Evolutionary conservation across 306 rosid species (phyloP).

Genomic region (Casuarina cunninghamiana): DNA sequence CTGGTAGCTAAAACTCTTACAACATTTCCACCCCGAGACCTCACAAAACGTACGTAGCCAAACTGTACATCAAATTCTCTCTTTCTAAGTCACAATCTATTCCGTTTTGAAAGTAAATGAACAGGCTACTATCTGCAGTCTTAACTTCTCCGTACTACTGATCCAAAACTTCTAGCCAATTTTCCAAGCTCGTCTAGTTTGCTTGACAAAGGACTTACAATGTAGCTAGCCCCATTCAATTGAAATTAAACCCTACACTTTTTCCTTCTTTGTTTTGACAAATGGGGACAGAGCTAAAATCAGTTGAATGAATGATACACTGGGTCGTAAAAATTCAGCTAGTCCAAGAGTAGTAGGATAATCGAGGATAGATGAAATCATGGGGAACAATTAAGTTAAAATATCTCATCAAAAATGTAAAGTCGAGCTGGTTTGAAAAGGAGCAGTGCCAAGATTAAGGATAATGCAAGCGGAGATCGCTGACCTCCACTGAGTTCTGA

Average conservation of each 20-base stretch:
- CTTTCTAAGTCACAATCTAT: neutral
- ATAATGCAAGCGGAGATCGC: constrained; percentile 94
- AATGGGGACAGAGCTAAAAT: neutral
- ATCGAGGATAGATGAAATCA: neutral
- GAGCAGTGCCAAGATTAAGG: constrained; percentile 88
- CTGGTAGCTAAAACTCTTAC: neutral
- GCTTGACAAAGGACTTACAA: neutral
- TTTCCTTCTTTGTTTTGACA: neutral
- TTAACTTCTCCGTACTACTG: neutral
- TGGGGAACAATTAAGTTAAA: constrained; percentile 18
- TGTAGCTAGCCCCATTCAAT: neutral
- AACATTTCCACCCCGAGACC: neutral
- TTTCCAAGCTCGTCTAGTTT: neutral
- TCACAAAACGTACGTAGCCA: neutral
- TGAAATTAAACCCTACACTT: neutral
- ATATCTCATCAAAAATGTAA: constrained; percentile 92
- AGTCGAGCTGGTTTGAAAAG: constrained; percentile 98
- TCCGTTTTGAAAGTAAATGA: no score
- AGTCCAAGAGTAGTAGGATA: constrained; percentile 65
- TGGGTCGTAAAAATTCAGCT: constrained; percentile 28
- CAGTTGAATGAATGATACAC: neutral
- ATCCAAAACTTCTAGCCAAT: neutral
- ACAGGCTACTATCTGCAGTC: neutral
- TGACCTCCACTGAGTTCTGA: constrained; percentile 99
- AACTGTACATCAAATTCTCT: neutral